Percentiles rank a stretch among this genome's conserved stretches.
These are phyloP conservation scores for Ramalina intermedia DNA, from an alignment of 495 filamentous ascomycete genomes.

Conservation along the genomic window DNA sequence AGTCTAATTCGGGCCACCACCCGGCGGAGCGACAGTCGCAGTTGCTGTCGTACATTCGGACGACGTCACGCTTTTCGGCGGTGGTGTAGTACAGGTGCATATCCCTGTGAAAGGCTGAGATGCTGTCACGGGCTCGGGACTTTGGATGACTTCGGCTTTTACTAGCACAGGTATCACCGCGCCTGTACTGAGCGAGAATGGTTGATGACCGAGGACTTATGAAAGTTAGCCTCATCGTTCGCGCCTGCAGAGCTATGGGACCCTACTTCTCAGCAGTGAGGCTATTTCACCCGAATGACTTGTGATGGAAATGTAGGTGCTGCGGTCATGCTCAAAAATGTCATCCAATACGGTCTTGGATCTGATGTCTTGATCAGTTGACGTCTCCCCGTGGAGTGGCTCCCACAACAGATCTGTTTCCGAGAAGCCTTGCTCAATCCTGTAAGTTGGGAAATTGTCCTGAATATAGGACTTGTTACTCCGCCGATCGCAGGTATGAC, in stretches of 20 bases:
- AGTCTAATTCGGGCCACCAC: not conserved
- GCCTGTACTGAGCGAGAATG: conserved; percentile 48
- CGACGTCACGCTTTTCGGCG: conserved; percentile 30
- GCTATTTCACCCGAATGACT: conserved; percentile 54
- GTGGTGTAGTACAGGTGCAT: conserved; percentile 37
- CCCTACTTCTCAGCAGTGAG: conserved; percentile 35
- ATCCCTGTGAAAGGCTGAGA: conserved; percentile 26
- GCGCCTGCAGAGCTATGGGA: not conserved
- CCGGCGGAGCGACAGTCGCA: conserved; percentile 12
- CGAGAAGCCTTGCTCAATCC: conserved; percentile 46
- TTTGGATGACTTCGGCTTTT: conserved; percentile 30
- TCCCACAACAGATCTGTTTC: conserved; percentile 50
- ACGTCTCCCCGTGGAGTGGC: conserved; percentile 37
- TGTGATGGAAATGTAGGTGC: conserved; percentile 50
- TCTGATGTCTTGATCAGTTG: conserved; percentile 39
- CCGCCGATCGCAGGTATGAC: conserved; percentile 71
- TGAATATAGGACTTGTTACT: conserved; percentile 41
- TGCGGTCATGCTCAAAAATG: conserved; percentile 45
- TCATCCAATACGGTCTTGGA: conserved; percentile 42
- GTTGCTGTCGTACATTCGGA: conserved; percentile 33
- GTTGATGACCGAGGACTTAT: conserved; percentile 40
- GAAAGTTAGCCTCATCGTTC: not conserved
- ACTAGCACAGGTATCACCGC: conserved; percentile 59
- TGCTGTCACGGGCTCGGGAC: conserved; percentile 19
- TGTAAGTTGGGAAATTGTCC: conserved; percentile 39